Percentiles rank a stretch among this genome's conserved stretches.
These are phyloP conservation scores for Hyaloscypha hepaticicola DNA, from an alignment of 495 filamentous ascomycete species.

Conservation along the genomic window DNA sequence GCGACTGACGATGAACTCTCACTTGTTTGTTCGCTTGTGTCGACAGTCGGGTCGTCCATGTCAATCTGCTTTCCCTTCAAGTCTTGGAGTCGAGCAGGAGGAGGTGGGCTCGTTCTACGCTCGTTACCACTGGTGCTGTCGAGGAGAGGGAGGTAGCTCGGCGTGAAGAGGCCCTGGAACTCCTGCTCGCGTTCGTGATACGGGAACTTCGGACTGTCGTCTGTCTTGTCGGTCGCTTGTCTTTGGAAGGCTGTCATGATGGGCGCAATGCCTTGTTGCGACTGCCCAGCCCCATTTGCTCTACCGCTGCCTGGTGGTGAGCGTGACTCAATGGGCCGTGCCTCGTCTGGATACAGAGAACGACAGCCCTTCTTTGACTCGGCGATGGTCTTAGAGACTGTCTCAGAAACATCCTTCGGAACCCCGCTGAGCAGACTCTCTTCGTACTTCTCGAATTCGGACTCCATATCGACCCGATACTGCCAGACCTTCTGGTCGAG, in stretches of 20 bases:
- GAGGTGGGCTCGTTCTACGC: slow-evolving; percentile 20
- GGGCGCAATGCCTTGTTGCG: neutral
- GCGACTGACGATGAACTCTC: slow-evolving; percentile 23
- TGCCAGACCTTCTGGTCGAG: slow-evolving; percentile 49
- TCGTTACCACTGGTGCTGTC: slow-evolving; percentile 42
- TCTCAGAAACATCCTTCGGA: slow-evolving; percentile 44
- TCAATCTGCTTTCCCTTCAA: slow-evolving; percentile 10
- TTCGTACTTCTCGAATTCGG: slow-evolving; percentile 48
- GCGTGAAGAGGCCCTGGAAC: slow-evolving; percentile 60
- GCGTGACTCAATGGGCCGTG: slow-evolving; percentile 22
- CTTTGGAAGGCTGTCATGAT: slow-evolving; percentile 32
- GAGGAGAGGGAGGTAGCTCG: slow-evolving; percentile 57
- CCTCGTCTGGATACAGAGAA: slow-evolving; percentile 21
- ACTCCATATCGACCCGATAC: slow-evolving; percentile 49
- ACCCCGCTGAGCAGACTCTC: slow-evolving; percentile 45
- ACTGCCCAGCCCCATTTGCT: slow-evolving; percentile 3
- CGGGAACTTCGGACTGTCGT: slow-evolving; percentile 36
- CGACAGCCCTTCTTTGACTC: slow-evolving; percentile 38
- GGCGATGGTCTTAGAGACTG: slow-evolving; percentile 43
- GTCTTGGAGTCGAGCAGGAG: slow-evolving; percentile 18
- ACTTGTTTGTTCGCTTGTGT: slow-evolving; percentile 19
- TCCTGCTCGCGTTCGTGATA: slow-evolving; percentile 52
- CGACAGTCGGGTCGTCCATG: slow-evolving; percentile 23
- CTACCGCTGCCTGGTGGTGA: slow-evolving; percentile 13
- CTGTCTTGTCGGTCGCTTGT: neutral